Base-by-base conservation (phyloP, 805 yeast species). In the Monosporozyma solicola region DNA sequence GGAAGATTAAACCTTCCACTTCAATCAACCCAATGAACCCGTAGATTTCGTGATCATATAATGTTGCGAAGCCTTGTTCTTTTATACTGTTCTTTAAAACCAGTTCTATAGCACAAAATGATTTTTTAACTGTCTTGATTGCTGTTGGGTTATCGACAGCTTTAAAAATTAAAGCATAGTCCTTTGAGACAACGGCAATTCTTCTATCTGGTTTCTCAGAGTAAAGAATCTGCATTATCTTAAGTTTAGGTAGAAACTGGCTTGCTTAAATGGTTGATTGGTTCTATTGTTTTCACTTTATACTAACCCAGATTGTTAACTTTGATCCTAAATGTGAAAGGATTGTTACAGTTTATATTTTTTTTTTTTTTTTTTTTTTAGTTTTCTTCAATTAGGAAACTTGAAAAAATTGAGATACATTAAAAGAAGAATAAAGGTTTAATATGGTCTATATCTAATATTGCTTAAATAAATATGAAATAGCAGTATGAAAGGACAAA, bases 21-120 rank as follows among this genome's bases (percentile, higher is more conserved):
- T 81, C 80, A 41, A 92, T 85, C 47, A 94, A 70, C 0, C 99
- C 99, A 16, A 94, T 68, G 63, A 91, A 85, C 1, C 95, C 95
- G 56, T 72, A 67, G 3, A 80, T 74, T 46, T 76, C 77, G 46
- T 72, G 69, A 2, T 62, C 74, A 57, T 72, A 77, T 61, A 75
- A 72, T 56, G 64, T 73, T 53, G 72, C 73, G 58, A 70, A 79
- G 3, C 70, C 69, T 51, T 66, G 71, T 44, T 63, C 58, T 47
- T 68, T 62, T 2, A 49, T 31, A 8, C 69, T 66, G 1, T 65
- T 64, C 51, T 69, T 73, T 15, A 74, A 66, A 3, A 74, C 71
- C 50, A 80, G 68, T 62, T 80, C 83, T 50, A 79, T 77, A 16
- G 79, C 77, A 61, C 82, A 78, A 1, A 59, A 54, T 25, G 70